Base-by-base conservation (phyloP, 495 filamentous ascomycete species). In the Pseudoneurospora amorphoporcata region DNA sequence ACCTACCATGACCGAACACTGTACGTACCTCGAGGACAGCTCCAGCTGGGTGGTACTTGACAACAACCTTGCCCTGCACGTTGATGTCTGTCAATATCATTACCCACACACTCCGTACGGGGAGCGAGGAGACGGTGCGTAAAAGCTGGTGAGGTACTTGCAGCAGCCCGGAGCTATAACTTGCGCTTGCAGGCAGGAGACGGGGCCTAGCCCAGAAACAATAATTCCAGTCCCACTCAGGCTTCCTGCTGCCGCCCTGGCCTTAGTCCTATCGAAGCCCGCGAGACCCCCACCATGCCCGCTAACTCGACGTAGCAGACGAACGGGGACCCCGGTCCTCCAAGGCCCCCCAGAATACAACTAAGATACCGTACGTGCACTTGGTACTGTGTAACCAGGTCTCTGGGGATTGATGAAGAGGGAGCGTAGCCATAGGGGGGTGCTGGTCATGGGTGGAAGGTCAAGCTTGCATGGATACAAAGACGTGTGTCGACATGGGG, bases 21-120 rank as follows among this genome's bases (percentile, higher is more conserved):
- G 23, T 53, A 69, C 69, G 65, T 71, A 71, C 70, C 61, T n/a
- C 39, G 45, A 69, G 43, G 53, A 45, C 32, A 68, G 69, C 61
- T 29, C n/a, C 16, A 8, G 53, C 39, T 32, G 23, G 42, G 37
- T 32, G 43, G 53, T 65, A 35, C 53, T 65, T 32, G 53, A 65
- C 53, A 65, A 23, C 29, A 65, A 65, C 53, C 14, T 65, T 65
- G 53, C 7, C 29, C 53, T 65, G 53, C 53, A 65, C 53, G 1
- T 65, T 29, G 29, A 35, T 65, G 53, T 29, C 14, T 65, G 53
- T 65, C 29, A 65, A 65, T 35, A 14, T 65, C 29, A 65, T 65
- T 35, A 65, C 53, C 12, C 53, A 61, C 53, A 16, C 29, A 35
- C 53, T 61, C 23, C 23, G 53, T 61, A 61, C 6, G 53, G 29